Evolutionary conservation across 805 yeast genomes (phyloP).

Genomic region (Yarrowia osloensis): DNA sequence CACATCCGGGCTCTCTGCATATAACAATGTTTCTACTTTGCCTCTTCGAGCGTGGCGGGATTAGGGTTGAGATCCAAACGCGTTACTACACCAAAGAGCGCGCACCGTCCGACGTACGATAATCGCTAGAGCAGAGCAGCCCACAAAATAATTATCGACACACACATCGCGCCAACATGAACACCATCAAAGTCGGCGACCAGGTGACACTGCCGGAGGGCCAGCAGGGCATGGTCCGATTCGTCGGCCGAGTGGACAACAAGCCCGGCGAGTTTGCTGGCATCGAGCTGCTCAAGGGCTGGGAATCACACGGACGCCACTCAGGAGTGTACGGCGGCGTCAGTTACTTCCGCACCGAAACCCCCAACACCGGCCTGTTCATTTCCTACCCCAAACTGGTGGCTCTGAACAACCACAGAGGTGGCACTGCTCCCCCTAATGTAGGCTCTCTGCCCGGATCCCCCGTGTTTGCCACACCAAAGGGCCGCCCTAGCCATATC

Average conservation of each 20-base stretch:
- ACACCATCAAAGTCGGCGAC: slow-evolving; percentile 40
- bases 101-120: background rate
- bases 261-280: slow-evolving; percentile 84
- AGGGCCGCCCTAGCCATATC: slow-evolving; percentile 21
- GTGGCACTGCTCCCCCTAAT: background rate
- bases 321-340: slow-evolving; percentile 76
- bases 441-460: background rate
- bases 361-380: slow-evolving; percentile 73
- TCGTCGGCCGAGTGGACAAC: slow-evolving; percentile 70
- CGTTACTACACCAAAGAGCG: slow-evolving; percentile 11
- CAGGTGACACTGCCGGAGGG: slow-evolving; percentile 58
- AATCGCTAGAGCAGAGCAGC: background rate
- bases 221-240: slow-evolving; percentile 66
- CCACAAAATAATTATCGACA: background rate
- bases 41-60: background rate
- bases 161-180: background rate
- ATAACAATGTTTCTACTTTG: slow-evolving; percentile 4
- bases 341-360: slow-evolving; percentile 64
- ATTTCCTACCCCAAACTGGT: slow-evolving; percentile 50
- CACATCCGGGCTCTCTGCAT: no score
- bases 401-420: slow-evolving; percentile 20
- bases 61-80: slow-evolving; percentile 20
- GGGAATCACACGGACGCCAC: slow-evolving; percentile 71
- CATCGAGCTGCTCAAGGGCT: slow-evolving; percentile 73
- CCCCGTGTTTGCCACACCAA: slow-evolving; percentile 31